These are phyloP conservation scores for Pseudisothecium myosuroides DNA, from an alignment of 225 moss, liverwort and hornwort species.

Conservation along the genomic window DNA sequence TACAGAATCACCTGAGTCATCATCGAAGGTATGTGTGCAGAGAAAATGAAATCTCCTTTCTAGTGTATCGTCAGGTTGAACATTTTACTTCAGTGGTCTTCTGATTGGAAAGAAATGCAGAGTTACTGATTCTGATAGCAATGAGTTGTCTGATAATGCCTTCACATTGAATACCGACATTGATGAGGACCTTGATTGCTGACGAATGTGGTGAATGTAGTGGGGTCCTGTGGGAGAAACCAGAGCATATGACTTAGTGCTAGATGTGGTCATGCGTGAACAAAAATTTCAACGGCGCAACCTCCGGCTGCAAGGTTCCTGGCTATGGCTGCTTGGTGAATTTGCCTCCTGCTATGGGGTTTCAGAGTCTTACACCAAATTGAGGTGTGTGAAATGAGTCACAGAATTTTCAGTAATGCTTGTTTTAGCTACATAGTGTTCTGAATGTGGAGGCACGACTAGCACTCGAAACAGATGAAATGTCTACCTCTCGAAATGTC, in stretches of 20 bases:
- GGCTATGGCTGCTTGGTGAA: conserved; percentile 82
- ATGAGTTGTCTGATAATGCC: not conserved
- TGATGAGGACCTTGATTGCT: not conserved
- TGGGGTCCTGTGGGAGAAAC: conserved; percentile 97
- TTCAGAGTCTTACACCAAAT: conserved; percentile 81
- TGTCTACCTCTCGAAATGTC: too few species aligned
- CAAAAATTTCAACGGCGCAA: conserved; percentile 83
- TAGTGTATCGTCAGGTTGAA: not conserved
- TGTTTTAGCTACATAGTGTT: not conserved
- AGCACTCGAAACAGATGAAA: not conserved
- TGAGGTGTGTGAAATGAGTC: conserved; percentile 37
- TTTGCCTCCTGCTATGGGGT: conserved; percentile 96
- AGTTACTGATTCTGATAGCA: not conserved
- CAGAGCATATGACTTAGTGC: conserved; percentile 88
- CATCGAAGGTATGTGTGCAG: conserved; percentile 55
- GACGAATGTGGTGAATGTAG: conserved; percentile 19
- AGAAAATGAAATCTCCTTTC: not conserved
- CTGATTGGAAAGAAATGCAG: not conserved
- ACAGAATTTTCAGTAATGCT: not conserved
- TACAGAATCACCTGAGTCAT: conserved; percentile 51
- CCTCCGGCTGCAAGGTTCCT: conserved; percentile 77
- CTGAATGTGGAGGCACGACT: not conserved
- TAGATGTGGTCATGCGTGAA: conserved; percentile 93
- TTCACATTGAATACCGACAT: not conserved
- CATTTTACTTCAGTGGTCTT: not conserved